phyloP scores from a whole-genome alignment of 1,139 yeast genomes.

The Magnusiomyces fungicola region DNA sequence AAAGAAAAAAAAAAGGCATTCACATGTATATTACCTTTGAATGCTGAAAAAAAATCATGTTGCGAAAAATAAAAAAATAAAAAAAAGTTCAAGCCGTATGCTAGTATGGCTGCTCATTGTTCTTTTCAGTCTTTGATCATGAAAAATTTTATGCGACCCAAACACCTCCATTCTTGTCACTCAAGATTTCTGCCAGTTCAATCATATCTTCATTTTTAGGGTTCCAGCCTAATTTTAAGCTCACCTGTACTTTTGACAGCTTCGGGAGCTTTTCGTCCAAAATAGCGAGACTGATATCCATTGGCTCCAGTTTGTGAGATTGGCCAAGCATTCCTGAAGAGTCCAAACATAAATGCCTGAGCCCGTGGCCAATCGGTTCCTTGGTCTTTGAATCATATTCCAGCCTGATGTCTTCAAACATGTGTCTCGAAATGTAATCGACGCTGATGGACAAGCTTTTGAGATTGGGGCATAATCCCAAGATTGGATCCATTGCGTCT shows the following conservation, averaged over 20 bases:
- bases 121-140: background rate
- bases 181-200: constrained; percentile 43
- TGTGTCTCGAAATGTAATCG: constrained; percentile 60
- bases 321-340: constrained; percentile 89
- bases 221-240: constrained; percentile 85
- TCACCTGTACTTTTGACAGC: constrained; percentile 55
- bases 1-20: no score
- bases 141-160: constrained; percentile 21
- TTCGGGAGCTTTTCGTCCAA: constrained; percentile 69
- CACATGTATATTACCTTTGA: background rate
- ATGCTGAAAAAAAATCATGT: background rate
- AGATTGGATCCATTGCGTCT: constrained; percentile 64
- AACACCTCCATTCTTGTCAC: constrained; percentile 31
- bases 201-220: constrained; percentile 61
- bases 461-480: constrained; percentile 69
- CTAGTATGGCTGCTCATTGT: background rate
- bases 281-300: constrained; percentile 79
- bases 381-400: constrained; percentile 22
- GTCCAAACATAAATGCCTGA: constrained; percentile 60
- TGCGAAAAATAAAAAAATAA: background rate
- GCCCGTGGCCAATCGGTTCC: constrained; percentile 41
- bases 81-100: background rate
- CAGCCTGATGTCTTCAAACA: constrained; percentile 30
- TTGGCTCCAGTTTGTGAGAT: constrained; percentile 72
- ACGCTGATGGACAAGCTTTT: constrained; percentile 58